Percentiles rank a stretch among this genome's conserved stretches.
phyloP scores from a whole-genome alignment of 768 basidiomycete species.

The Boletus rubescentipes region DNA sequence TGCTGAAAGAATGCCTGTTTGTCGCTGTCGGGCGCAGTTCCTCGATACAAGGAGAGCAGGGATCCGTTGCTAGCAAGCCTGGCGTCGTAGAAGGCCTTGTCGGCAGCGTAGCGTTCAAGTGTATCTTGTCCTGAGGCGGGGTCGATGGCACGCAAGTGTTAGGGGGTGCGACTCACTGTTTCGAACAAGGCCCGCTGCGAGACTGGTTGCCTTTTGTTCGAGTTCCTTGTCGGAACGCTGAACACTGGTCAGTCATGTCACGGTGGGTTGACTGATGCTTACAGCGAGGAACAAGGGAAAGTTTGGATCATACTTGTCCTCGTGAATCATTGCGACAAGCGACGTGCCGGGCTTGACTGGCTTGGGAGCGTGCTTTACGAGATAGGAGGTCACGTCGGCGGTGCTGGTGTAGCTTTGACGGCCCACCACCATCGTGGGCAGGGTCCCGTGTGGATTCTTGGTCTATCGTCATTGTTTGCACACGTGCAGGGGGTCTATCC shows the following conservation, averaged over 20 bases:
- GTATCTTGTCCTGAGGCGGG: conserved; percentile 40
- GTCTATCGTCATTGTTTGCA: neutral
- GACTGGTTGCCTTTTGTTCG: conserved; percentile 32
- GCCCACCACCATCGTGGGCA: conserved; percentile 42
- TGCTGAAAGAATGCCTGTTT: conserved; percentile 40
- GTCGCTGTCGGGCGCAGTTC: conserved; percentile 33
- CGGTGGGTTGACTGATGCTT: conserved; percentile 7
- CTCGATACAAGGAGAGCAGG: conserved; percentile 43
- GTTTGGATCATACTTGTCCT: conserved; percentile 51
- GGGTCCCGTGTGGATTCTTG: conserved; percentile 45
- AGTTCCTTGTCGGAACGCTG: conserved; percentile 50
- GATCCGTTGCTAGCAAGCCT: conserved; percentile 41
- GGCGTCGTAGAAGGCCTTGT: conserved; percentile 44
- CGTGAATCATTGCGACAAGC: conserved; percentile 43
- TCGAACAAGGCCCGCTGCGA: conserved; percentile 36
- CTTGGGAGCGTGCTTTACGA: conserved; percentile 40
- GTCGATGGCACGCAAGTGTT: neutral
- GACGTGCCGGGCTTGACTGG: conserved; percentile 36
- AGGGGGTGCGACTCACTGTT: conserved; percentile 37
- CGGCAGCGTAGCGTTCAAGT: conserved; percentile 37
- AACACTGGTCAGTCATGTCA: neutral
- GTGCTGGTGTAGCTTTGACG: conserved; percentile 41
- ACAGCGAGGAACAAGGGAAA: conserved; percentile 44
- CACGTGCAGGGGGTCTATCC: neutral
- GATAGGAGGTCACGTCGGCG: conserved; percentile 39